Evolutionary conservation across 2,329 filamentous ascomycete genomes (phyloP).

Genomic region (Apiospora rasikravindrae): DNA sequence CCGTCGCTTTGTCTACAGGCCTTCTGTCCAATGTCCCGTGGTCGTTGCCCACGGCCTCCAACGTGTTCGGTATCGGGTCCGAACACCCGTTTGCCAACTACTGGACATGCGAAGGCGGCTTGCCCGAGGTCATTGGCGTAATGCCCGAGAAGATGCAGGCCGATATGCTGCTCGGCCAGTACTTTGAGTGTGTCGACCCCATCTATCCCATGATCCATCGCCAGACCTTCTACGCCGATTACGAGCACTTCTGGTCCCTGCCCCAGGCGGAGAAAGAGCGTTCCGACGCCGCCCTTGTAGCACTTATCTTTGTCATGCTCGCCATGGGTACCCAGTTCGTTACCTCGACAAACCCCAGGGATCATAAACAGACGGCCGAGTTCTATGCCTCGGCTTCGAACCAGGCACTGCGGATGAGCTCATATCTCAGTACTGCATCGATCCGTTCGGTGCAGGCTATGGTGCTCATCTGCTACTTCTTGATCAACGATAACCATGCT

Average conservation of each 20-base stretch:
- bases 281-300: constrained; percentile 72
- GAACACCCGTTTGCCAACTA: constrained; percentile 85
- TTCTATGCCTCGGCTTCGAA: constrained; percentile 83
- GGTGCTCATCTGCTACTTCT: constrained; percentile 81
- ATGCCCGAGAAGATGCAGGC: constrained; percentile 78
- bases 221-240: constrained; percentile 77
- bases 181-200: constrained; percentile 76
- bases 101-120: constrained; percentile 79
- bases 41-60: constrained; percentile 72
- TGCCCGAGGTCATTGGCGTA: constrained; percentile 76
- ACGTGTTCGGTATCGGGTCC: constrained; percentile 80
- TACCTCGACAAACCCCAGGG: constrained; percentile 58
- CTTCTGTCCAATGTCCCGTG: constrained; percentile 76
- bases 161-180: constrained; percentile 68
- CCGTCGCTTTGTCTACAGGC: constrained; percentile 61
- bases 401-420: constrained; percentile 75
- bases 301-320: constrained; percentile 77
- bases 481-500: constrained; percentile 86
- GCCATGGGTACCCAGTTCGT: constrained; percentile 82
- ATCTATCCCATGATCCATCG: constrained; percentile 82
- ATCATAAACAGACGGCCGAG: constrained; percentile 77
- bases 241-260: constrained; percentile 78
- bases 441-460: constrained; percentile 78
- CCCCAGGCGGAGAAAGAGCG: constrained; percentile 60
- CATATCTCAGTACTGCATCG: constrained; percentile 77